These are phyloP conservation scores for Inga laurina DNA, from an alignment of 306 rosid species.

Conservation along the genomic window DNA sequence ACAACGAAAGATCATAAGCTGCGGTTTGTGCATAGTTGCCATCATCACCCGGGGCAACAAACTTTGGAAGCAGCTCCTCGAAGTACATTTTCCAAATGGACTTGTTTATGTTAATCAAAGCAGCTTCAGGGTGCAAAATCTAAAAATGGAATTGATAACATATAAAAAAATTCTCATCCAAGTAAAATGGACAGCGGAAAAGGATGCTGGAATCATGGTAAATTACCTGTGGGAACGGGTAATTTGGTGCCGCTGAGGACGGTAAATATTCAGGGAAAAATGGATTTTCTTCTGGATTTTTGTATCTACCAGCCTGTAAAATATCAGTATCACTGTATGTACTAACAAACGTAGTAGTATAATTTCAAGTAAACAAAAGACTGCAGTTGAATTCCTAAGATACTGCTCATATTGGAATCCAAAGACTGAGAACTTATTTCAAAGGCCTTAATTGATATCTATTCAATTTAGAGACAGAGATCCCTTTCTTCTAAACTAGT, in stretches of 20 bases:
- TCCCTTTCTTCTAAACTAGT: not conserved
- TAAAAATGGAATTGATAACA: slow-evolving; percentile 4
- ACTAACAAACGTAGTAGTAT: not conserved
- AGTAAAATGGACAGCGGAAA: not conserved
- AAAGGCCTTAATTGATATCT: not conserved
- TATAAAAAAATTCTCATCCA: not conserved
- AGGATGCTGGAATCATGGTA: not conserved
- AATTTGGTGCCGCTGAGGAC: slow-evolving; percentile 47
- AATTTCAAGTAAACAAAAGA: not conserved
- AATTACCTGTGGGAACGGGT: slow-evolving; percentile 45
- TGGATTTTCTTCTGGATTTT: slow-evolving; percentile 64
- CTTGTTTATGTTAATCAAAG: slow-evolving; percentile 51
- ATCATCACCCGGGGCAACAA: slow-evolving; percentile 52
- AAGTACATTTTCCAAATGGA: slow-evolving; percentile 63
- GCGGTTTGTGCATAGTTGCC: slow-evolving; percentile 71
- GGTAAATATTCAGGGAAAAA: slow-evolving; percentile 56
- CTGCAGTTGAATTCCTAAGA: not conserved
- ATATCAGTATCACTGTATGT: not conserved
- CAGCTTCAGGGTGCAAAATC: slow-evolving; percentile 58
- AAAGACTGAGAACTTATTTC: not conserved
- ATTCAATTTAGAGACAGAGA: not conserved
- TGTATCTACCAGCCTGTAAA: slow-evolving; percentile 63
- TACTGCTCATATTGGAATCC: not conserved
- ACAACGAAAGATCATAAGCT: slow-evolving; percentile 58
- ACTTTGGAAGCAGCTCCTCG: slow-evolving; percentile 48